A percentile compares a stretch with the other conserved stretches of the same genome.
These are phyloP conservation scores for Botrytis sinoallii DNA, from an alignment of 2,329 filamentous ascomycete genomes.

Conservation along the genomic window DNA sequence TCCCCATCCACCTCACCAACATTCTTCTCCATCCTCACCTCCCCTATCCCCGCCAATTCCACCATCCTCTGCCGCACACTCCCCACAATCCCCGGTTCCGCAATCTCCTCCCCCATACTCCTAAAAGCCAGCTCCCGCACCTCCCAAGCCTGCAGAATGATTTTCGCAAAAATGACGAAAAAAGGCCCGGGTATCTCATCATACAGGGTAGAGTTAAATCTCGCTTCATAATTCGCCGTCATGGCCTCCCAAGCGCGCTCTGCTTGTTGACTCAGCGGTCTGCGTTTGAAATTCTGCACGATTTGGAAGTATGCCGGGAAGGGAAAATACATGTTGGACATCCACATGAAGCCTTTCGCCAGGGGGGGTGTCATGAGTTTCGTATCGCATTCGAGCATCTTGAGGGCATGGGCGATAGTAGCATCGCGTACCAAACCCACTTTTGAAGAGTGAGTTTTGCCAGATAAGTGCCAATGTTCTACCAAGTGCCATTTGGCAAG, in stretches of 20 bases:
- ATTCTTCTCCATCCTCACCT: background rate
- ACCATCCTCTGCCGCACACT: conserved; percentile 26
- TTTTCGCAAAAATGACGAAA: conserved; percentile 27
- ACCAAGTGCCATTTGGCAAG: conserved; percentile 34
- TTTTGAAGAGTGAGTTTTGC: conserved; percentile 26
- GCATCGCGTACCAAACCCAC: conserved; percentile 33
- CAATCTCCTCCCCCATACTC: conserved; percentile 24
- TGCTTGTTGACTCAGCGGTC: conserved; percentile 30
- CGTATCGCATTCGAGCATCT: conserved; percentile 38
- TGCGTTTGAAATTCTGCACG: conserved; percentile 34
- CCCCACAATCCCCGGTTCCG: conserved; percentile 29
- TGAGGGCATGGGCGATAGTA: conserved; percentile 35
- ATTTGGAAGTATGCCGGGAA: conserved; percentile 39
- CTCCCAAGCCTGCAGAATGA: conserved; percentile 34
- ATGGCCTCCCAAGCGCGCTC: conserved; percentile 35
- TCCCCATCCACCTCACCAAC: background rate
- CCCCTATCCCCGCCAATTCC: conserved; percentile 9
- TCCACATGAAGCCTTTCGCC: conserved; percentile 37
- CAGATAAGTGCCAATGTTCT: conserved; percentile 32
- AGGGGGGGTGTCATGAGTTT: conserved; percentile 34
- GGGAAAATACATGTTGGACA: conserved; percentile 36
- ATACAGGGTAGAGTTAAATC: conserved; percentile 20
- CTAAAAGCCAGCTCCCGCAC: conserved; percentile 26
- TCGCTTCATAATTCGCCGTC: conserved; percentile 32
- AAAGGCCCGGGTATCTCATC: conserved; percentile 22